phyloP scores from a whole-genome alignment of 306 rosid genomes.

The Ochetophila trinervis region DNA sequence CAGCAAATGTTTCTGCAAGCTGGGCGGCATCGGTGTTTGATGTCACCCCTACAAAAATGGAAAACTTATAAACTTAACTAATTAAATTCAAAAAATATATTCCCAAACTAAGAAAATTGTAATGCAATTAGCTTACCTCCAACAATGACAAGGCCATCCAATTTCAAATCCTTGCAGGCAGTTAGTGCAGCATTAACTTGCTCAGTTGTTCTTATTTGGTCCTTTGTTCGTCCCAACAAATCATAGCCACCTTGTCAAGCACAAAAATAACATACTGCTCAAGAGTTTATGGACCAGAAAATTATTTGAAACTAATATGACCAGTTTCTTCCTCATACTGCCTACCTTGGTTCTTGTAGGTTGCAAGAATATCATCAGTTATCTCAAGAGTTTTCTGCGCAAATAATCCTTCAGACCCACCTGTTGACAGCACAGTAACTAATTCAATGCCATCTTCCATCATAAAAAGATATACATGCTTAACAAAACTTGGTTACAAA shows the following conservation, averaged over 20 bases:
- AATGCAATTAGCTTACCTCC: slow-evolving; percentile 57
- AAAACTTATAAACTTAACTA: slow-evolving; percentile 12
- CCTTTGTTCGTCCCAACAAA: slow-evolving; percentile 91
- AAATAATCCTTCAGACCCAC: slow-evolving; percentile 96
- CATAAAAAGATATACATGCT: neutral
- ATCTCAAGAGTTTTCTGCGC: slow-evolving; percentile 89
- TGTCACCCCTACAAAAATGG: slow-evolving; percentile 70
- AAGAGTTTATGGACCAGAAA: slow-evolving; percentile 2
- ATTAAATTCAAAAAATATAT: neutral
- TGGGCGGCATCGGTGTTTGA: slow-evolving; percentile 98
- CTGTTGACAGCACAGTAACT: slow-evolving; percentile 36
- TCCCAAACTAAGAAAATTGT: neutral
- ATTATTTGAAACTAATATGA: neutral
- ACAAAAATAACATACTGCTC: slow-evolving; percentile 17
- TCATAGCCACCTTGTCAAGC: slow-evolving; percentile 85
- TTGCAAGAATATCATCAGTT: slow-evolving; percentile 65
- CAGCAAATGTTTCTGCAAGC: slow-evolving; percentile 96
- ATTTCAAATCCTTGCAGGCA: slow-evolving; percentile 78
- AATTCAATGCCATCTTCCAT: slow-evolving; percentile 9
- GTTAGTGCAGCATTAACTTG: slow-evolving; percentile 88
- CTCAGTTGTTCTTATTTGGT: slow-evolving; percentile 90
- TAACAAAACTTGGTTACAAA: neutral
- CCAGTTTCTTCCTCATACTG: slow-evolving; percentile 11
- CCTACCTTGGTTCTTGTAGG: slow-evolving; percentile 94
- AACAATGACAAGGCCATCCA: slow-evolving; percentile 90